Evolutionary conservation across 768 basidiomycete species (phyloP).

Genomic region (Chalciporus chontae): DNA sequence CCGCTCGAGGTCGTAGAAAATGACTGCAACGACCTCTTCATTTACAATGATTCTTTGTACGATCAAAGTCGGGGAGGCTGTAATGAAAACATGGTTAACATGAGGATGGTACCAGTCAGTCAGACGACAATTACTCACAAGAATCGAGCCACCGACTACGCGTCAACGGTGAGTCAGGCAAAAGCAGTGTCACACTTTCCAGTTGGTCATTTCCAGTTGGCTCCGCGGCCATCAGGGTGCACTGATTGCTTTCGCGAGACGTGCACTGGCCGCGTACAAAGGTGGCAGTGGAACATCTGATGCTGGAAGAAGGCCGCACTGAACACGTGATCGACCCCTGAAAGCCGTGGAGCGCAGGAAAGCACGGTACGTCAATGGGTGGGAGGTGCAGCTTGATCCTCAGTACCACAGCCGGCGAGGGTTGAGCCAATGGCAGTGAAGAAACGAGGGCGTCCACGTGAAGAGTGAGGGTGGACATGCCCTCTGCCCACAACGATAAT

Average conservation of each 20-base stretch:
- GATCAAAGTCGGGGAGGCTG: slow-evolving; percentile 52
- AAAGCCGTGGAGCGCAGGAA: slow-evolving; percentile 63
- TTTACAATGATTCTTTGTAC: slow-evolving; percentile 71
- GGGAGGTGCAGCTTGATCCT: slow-evolving; percentile 58
- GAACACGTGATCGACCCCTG: slow-evolving; percentile 54
- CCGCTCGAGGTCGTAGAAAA: slow-evolving; percentile 69
- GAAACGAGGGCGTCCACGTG: slow-evolving; percentile 53
- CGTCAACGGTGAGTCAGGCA: slow-evolving; percentile 66
- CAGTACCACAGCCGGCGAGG: slow-evolving; percentile 44
- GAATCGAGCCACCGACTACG: slow-evolving; percentile 70
- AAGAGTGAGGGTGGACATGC: slow-evolving; percentile 61
- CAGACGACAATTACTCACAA: slow-evolving; percentile 41
- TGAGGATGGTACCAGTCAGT: slow-evolving; percentile 12
- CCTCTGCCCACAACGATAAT: slow-evolving; percentile 60
- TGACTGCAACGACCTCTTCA: slow-evolving; percentile 55
- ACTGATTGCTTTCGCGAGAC: slow-evolving; percentile 48
- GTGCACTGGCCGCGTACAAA: slow-evolving; percentile 49
- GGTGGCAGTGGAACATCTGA: slow-evolving; percentile 62
- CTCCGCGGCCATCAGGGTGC: slow-evolving; percentile 38
- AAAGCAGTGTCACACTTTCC: slow-evolving; percentile 48
- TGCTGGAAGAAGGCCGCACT: slow-evolving; percentile 48
- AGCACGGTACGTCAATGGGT: slow-evolving; percentile 47
- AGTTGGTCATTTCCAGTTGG: slow-evolving; percentile 42
- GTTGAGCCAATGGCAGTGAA: slow-evolving; percentile 31
- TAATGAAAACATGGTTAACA: slow-evolving; percentile 30